Base-by-base conservation (phyloP, 768 basidiomycete genomes). In the Trametes cinnabarina region DNA sequence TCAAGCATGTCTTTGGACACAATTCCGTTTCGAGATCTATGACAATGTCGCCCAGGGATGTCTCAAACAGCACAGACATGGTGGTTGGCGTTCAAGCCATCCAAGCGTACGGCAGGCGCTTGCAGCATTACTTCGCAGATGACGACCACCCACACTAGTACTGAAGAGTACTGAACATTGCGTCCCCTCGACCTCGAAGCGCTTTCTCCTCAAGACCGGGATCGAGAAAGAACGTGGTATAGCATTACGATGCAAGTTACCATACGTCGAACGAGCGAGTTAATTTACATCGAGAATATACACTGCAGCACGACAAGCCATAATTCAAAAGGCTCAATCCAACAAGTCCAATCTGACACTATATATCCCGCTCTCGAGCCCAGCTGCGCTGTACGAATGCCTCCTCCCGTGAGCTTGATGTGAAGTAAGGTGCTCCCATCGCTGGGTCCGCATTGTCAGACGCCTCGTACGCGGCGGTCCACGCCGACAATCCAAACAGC, bases 31-130 rank as follows among this genome's bases (percentile, higher is more conserved):
- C 93, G 40, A 99, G 80, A 73, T 98, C 97, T 67, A 98, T 92
- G 58, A 98, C 93, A 55, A 99, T 80, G 75, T 99, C 97, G 56
- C 97, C 97, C 1, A 98, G 77, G 20, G 94, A 98, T 4, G 97
- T 99, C 79, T 98, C 97, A 63, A 98, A 82, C 57, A 99, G 81
- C 39, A 98, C 92, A 57, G 95, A 98, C 97, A 98, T 97, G 57
- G 42, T 44, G 51, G 60, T 61, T 43, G 55, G 23, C 41, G 50
- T 32, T 23, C 54, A 57, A 48, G 47, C 43, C 28, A 34, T 19
- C 17, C 14, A 39, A 39, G 37, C 37, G 37, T 15, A n/a, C 14
- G 37, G 7, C 7, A 15, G n/a, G 37, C 37, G 37, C 37, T 39
- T 15, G 37, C 11, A 39, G 9, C n/a, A 39, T 39, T 4, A 39